Conservation (phyloP, 495 filamentous ascomycete species). For the Bombardia bombarda region DNA sequence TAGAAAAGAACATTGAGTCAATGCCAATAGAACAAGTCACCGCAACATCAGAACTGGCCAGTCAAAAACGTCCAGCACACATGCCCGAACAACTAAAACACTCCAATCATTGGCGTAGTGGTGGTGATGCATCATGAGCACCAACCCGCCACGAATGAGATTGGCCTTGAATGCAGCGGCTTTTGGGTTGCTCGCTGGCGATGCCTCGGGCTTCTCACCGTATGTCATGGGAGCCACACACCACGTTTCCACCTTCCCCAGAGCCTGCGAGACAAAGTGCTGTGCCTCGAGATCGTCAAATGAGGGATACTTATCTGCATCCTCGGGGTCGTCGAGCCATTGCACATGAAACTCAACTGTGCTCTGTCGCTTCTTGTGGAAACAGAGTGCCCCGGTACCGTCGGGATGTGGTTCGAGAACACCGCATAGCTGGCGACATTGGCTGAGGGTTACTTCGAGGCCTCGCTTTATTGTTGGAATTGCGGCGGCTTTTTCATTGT, state of each 20-base stretch:
- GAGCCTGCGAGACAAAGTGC: slow-evolving; percentile 19
- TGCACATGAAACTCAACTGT: slow-evolving; percentile 31
- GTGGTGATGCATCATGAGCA: slow-evolving; percentile 37
- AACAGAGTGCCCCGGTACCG: slow-evolving; percentile 26
- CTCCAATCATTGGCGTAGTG: slow-evolving; percentile 40
- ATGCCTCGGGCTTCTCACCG: slow-evolving; percentile 32
- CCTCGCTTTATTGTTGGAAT: slow-evolving; percentile 24
- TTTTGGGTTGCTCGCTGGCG: slow-evolving; percentile 24
- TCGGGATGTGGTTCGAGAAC: slow-evolving; percentile 31
- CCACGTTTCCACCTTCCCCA: slow-evolving; percentile 26
- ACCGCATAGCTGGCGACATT: slow-evolving; percentile 34
- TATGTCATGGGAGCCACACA: slow-evolving; percentile 31
- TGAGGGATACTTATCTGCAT: slow-evolving; percentile 22
- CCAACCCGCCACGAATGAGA: slow-evolving; percentile 33
- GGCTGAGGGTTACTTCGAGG: slow-evolving; percentile 33
- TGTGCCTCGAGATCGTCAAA: slow-evolving; percentile 22
- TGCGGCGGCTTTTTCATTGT: slow-evolving; percentile 19
- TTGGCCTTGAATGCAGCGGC: slow-evolving; percentile 34
- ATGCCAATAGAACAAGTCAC: too few species aligned
- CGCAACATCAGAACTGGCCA: too few species aligned
- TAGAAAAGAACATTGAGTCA: too few species aligned
- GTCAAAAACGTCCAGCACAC: too few species aligned
- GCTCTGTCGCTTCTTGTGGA: slow-evolving; percentile 34
- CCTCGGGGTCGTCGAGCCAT: slow-evolving; percentile 27
- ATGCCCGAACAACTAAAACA: too few species aligned